A percentile compares a stretch with the other conserved stretches of the same genome.
phyloP scores from a whole-genome alignment of 495 filamentous ascomycete genomes.

The Aspergillus conjunctus region DNA sequence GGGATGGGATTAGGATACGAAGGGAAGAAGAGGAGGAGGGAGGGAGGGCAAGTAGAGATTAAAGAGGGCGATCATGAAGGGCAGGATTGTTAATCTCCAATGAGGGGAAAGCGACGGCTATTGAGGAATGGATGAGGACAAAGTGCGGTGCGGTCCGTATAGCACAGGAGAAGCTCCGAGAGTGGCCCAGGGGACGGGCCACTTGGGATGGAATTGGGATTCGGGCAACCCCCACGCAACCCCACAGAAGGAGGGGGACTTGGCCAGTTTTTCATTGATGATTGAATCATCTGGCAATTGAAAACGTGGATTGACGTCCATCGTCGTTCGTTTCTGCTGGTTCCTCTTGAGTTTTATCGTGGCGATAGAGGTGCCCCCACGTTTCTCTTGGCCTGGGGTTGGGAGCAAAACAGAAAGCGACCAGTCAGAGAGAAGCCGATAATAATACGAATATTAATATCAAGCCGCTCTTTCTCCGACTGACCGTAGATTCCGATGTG shows the following conservation, averaged over 20 bases:
- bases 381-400: constrained; percentile 15
- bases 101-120: not conserved
- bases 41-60: constrained; percentile 7
- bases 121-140: constrained; percentile 1
- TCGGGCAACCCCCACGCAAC: constrained; percentile 19
- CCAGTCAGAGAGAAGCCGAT: not conserved
- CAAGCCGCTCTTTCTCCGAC: not conserved
- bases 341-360: constrained; percentile 1
- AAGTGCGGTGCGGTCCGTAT: constrained; percentile 1
- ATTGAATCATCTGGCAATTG: not conserved
- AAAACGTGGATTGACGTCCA: not conserved
- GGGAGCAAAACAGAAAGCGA: not conserved
- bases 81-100: constrained; percentile 12
- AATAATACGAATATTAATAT: not conserved
- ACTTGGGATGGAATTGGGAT: not conserved
- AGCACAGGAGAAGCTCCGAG: not conserved
- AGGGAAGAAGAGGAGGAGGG: not conserved
- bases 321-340: not conserved
- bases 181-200: constrained; percentile 1
- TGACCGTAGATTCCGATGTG: not conserved
- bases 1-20: constrained; percentile 10
- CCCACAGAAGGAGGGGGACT: constrained; percentile 17
- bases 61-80: constrained; percentile 1
- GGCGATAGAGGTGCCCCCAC: constrained; percentile 7
- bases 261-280: not conserved